These are phyloP conservation scores for Nicotiana otophora DNA, from an alignment of 257 asterid genomes.

Conservation along the genomic window DNA sequence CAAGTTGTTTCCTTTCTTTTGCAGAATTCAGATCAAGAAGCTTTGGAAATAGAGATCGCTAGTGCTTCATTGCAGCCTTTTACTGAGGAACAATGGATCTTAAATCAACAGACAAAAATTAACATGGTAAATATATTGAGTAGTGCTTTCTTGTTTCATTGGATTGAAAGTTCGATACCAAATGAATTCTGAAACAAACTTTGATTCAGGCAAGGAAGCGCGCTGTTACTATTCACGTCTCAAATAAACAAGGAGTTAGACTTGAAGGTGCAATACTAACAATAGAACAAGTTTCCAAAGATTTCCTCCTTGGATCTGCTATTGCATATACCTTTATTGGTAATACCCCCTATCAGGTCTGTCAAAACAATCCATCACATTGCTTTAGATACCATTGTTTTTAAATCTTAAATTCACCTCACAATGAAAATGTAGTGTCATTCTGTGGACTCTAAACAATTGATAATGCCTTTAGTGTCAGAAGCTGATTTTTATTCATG, in stretches of 20 bases:
- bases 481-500: not conserved
- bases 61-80: slow-evolving; percentile 36
- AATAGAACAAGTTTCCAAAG: slow-evolving; percentile 35
- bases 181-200: not conserved
- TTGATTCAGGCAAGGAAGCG: slow-evolving; percentile 38
- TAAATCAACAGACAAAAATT: slow-evolving; percentile 21
- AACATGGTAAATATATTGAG: slow-evolving; percentile 16
- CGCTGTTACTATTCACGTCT: slow-evolving; percentile 31
- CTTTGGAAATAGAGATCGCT: slow-evolving; percentile 13
- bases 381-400: not conserved
- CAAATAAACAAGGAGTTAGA: slow-evolving; percentile 27
- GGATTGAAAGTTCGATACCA: not conserved
- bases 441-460: not conserved
- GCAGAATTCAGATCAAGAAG: slow-evolving; percentile 13
- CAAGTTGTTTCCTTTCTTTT: not conserved
- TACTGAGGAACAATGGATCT: slow-evolving; percentile 25
- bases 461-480: not conserved
- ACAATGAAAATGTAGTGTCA: not conserved
- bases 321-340: slow-evolving; percentile 36
- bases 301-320: slow-evolving; percentile 53
- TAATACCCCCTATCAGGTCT: slow-evolving; percentile 39
- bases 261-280: slow-evolving; percentile 28
- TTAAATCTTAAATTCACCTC: not conserved
- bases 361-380: not conserved
- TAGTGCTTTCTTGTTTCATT: not conserved